A percentile compares a stretch with the other conserved stretches of the same genome.
phyloP scores from a whole-genome alignment of 2,329 filamentous ascomycete genomes.

The Claviceps quebecensis region DNA sequence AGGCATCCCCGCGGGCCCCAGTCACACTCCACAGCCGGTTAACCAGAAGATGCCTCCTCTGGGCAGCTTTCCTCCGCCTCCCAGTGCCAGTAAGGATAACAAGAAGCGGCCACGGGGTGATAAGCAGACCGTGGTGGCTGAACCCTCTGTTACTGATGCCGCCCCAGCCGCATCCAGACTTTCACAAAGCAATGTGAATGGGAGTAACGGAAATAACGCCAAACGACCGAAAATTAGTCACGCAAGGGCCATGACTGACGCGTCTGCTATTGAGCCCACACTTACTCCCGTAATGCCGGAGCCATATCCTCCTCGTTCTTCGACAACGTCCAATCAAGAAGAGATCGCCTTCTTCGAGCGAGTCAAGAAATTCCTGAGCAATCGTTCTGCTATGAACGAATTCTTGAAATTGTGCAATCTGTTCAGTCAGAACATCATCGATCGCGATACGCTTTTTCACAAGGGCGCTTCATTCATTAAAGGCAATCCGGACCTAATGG shows the following conservation, averaged over 20 bases:
- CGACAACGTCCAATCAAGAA: constrained; percentile 62
- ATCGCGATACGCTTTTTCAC: constrained; percentile 67
- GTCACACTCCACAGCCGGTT: constrained; percentile 42
- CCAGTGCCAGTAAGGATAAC: constrained; percentile 72
- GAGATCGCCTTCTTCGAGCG: constrained; percentile 91
- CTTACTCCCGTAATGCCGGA: constrained; percentile 79
- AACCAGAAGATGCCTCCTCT: constrained; percentile 78
- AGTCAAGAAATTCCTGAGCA: constrained; percentile 90
- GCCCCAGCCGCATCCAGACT: constrained; percentile 21
- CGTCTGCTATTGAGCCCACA: constrained; percentile 63
- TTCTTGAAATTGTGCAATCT: constrained; percentile 96
- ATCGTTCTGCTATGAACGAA: constrained; percentile 84
- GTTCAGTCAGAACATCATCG: constrained; percentile 85
- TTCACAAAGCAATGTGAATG: constrained; percentile 19
- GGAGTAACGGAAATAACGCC: constrained; percentile 23
- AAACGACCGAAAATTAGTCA: constrained; percentile 67
- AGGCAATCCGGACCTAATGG: constrained; percentile 75
- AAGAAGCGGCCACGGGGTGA: constrained; percentile 69
- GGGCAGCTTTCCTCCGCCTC: constrained; percentile 77
- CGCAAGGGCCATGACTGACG: constrained; percentile 44
- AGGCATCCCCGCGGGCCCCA: constrained; percentile 25
- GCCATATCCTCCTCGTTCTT: constrained; percentile 64
- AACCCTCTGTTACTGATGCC: constrained; percentile 28
- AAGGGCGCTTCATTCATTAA: constrained; percentile 79
- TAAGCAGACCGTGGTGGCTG: constrained; percentile 35